Evolutionary conservation across 2,329 filamentous ascomycete species (phyloP), one percentile per base, ranked within the genome.

Genomic region (Monosporascus cannonballus): DNA sequence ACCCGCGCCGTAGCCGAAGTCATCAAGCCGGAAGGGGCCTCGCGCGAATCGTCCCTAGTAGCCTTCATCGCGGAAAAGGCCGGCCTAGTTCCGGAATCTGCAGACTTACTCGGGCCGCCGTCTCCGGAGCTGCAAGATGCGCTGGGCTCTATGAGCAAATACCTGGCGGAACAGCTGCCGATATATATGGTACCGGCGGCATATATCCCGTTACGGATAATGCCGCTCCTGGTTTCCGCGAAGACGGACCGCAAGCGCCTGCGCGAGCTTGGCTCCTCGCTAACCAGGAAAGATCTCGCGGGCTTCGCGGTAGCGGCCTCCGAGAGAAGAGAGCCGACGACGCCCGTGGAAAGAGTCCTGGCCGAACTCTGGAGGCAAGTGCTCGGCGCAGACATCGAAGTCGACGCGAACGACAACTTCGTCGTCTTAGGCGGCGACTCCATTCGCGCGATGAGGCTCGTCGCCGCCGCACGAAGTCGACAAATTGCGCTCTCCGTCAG

Each of bases 171-270:
- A 48, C 57, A 67, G 39, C 57, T 68, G 4, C 68, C 69, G 0
- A 58, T 64, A 37, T 78, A 78, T 61, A 78, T 78, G 76, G 68
- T 78, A 1, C 76, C 76, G 1, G 70, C 73, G 0, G 71, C 71
- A 2, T 77, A 76, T 49, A 70, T 78, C 41, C 74, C 74, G 2
- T 63, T 78, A 6, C 59, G 64, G 11, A 59, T 67, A n/a, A 76
- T 78, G 67, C 76, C 76, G 0, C 68, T 72, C 2, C 59, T 77
- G 4, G 73, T 77, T 1, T 77, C 75, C 4, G 74, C 75, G 6
- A 79, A 79, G 67, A 76, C 70, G 1, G 75, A 79, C 55, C 70
- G 76, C 44, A 78, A 77, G 63, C 71, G 66, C 22, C 67, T 78
- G n/a, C 71, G 73, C 15, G 73, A 75, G 55, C 64, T 78, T 44